phyloP scores from a whole-genome alignment of 1,139 yeast genomes.

The Protomyces pachydermus region DNA sequence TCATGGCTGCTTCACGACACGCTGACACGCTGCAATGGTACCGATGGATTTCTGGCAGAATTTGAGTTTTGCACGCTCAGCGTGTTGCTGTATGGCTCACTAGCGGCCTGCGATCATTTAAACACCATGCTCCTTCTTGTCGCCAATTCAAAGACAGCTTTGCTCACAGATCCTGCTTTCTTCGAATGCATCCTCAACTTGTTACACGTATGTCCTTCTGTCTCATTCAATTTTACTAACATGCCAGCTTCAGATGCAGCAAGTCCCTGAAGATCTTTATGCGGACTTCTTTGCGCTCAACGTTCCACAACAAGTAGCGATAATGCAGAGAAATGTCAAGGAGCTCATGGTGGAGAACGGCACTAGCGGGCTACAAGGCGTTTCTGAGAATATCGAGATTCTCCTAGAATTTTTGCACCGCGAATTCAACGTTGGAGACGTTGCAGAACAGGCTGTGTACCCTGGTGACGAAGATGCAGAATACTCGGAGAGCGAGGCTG shows the following conservation, averaged over 20 bases:
- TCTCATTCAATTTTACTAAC: background rate
- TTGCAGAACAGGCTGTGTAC: slow-evolving; percentile 3
- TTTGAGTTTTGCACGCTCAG: slow-evolving; percentile 43
- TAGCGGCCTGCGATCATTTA: slow-evolving; percentile 48
- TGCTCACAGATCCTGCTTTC: background rate
- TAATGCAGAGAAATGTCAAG: background rate
- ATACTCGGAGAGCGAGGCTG: slow-evolving; percentile 3
- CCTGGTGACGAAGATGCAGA: background rate
- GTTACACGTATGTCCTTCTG: slow-evolving; percentile 1
- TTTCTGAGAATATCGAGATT: slow-evolving; percentile 4
- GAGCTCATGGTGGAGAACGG: background rate
- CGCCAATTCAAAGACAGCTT: background rate
- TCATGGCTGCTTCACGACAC: slow-evolving; percentile 44
- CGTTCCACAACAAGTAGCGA: background rate
- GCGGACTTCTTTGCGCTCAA: slow-evolving; percentile 8
- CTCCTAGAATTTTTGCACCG: background rate
- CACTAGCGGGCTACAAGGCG: background rate
- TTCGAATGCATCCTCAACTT: background rate
- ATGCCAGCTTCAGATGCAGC: slow-evolving; percentile 13
- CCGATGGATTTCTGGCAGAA: slow-evolving; percentile 41
- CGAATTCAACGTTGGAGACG: slow-evolving; percentile 1
- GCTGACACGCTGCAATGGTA: slow-evolving; percentile 25
- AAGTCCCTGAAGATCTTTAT: slow-evolving; percentile 11
- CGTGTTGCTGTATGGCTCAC: slow-evolving; percentile 44
- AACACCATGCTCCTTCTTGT: slow-evolving; percentile 41